These are phyloP conservation scores for Helicostylum pulchrum DNA, from an alignment of 192 early-diverging fungal genomes.

Conservation along the genomic window DNA sequence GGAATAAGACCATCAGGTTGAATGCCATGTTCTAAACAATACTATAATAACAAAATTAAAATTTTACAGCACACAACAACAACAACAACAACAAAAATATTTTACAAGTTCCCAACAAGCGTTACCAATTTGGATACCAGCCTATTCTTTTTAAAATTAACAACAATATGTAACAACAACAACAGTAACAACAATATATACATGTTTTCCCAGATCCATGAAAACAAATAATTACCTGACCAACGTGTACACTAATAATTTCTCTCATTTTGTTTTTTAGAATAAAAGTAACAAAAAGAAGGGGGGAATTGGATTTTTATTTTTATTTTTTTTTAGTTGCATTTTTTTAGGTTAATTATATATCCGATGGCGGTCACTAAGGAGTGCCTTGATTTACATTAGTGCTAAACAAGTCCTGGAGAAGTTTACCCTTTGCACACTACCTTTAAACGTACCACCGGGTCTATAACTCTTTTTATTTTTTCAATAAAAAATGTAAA, in stretches of 20 bases:
- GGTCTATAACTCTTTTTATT: no score
- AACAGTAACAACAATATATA: not conserved
- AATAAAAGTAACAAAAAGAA: slow-evolving; percentile 8
- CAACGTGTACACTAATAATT: slow-evolving; percentile 44
- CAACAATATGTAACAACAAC: no score
- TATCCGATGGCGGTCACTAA: slow-evolving; percentile 37
- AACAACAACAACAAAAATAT: no score
- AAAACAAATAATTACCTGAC: slow-evolving; percentile 64
- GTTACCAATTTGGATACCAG: slow-evolving; percentile 18
- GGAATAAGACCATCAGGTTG: slow-evolving; percentile 86
- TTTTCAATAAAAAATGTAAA: no score
- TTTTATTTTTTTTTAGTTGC: not conserved
- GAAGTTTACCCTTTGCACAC: no score
- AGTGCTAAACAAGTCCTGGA: no score
- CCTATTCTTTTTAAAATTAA: not conserved
- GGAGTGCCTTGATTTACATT: slow-evolving; percentile 54
- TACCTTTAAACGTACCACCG: no score
- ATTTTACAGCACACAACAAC: no score
- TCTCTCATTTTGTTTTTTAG: slow-evolving; percentile 28
- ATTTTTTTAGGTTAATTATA: not conserved
- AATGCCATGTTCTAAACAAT: slow-evolving; percentile 95
- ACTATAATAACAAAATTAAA: slow-evolving; percentile 26
- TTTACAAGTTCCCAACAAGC: slow-evolving; percentile 23
- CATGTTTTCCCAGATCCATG: slow-evolving; percentile 39
- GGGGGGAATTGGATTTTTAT: not conserved